Conservation (phyloP, 2,329 filamentous ascomycete species). For the Paracoccidioides brasiliensis region DNA sequence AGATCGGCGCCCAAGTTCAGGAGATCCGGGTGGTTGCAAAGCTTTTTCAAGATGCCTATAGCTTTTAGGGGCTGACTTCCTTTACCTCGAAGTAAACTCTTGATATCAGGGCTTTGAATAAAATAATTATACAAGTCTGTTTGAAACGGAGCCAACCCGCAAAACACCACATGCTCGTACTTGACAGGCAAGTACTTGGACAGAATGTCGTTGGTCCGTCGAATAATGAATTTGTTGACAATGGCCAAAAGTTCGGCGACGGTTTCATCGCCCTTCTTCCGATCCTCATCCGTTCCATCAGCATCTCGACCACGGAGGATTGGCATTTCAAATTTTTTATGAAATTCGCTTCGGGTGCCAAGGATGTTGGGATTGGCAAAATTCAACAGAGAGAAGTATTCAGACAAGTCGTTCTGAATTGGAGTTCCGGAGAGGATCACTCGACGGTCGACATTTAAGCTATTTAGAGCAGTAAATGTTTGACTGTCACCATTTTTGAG, state of each 20-base stretch:
- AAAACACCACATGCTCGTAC: slow-evolving; percentile 98
- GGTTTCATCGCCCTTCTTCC: slow-evolving; percentile 70
- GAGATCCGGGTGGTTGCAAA: slow-evolving; percentile 95
- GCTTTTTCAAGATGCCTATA: slow-evolving; percentile 91
- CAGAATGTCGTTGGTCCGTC: slow-evolving; percentile 91
- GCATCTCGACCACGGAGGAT: slow-evolving; percentile 88
- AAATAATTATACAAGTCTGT: slow-evolving; percentile 92
- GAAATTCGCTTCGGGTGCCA: slow-evolving; percentile 78
- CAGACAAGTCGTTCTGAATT: slow-evolving; percentile 96
- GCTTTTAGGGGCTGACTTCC: slow-evolving; percentile 93
- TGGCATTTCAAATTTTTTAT: slow-evolving; percentile 84
- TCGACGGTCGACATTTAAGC: slow-evolving; percentile 74
- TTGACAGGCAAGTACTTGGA: slow-evolving; percentile 97
- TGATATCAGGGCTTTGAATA: slow-evolving; percentile 88
- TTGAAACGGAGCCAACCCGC: slow-evolving; percentile 86
- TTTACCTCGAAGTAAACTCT: slow-evolving; percentile 79
- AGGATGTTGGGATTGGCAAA: slow-evolving; percentile 92
- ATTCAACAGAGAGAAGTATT: slow-evolving; percentile 91
- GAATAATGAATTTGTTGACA: slow-evolving; percentile 98
- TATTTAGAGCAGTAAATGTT: slow-evolving; percentile 84
- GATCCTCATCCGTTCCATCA: slow-evolving; percentile 69
- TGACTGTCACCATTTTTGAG: slow-evolving; percentile 94
- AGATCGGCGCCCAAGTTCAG: slow-evolving; percentile 72
- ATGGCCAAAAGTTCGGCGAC: slow-evolving; percentile 65
- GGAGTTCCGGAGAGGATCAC: slow-evolving; percentile 95